Conservation (phyloP, 768 basidiomycete species). For the Trametes sanguinea region DNA sequence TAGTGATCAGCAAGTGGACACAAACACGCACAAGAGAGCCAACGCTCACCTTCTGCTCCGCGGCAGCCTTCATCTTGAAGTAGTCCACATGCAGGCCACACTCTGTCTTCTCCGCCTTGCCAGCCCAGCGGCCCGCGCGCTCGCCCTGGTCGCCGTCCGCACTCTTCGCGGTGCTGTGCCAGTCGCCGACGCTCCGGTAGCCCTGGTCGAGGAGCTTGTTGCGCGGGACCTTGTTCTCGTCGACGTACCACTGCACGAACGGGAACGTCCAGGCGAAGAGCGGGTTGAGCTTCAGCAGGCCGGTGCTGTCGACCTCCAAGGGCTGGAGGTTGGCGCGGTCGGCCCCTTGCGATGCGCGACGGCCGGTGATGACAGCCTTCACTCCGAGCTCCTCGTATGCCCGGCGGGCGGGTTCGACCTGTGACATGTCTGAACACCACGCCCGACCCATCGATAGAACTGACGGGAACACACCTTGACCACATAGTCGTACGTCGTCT, state of each 20-base stretch:
- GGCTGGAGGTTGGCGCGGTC: slow-evolving; percentile 81
- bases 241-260: slow-evolving; percentile 83
- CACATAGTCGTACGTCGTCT: slow-evolving; percentile 83
- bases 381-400: slow-evolving; percentile 83
- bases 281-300: slow-evolving; percentile 92
- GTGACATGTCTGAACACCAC: slow-evolving; percentile 1
- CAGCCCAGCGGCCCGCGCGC: slow-evolving; percentile 90
- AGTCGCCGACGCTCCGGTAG: slow-evolving; percentile 95
- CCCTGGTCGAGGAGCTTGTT: slow-evolving; percentile 89
- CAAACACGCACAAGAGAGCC: not conserved
- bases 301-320: slow-evolving; percentile 88
- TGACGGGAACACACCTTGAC: slow-evolving; percentile 68
- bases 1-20: not conserved
- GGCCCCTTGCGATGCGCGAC: slow-evolving; percentile 91
- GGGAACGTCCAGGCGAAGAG: slow-evolving; percentile 86
- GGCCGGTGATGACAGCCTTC: slow-evolving; percentile 90
- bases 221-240: slow-evolving; percentile 77
- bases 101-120: slow-evolving; percentile 83
- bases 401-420: slow-evolving; percentile 92
- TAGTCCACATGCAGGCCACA: slow-evolving; percentile 95
- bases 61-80: slow-evolving; percentile 68
- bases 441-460: not conserved
- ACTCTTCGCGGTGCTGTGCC: slow-evolving; percentile 89
- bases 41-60: slow-evolving; percentile 38
- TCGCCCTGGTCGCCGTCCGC: slow-evolving; percentile 71